phyloP scores from a whole-genome alignment of 139 green algal species.

The Parachlorella kessleri region DNA sequence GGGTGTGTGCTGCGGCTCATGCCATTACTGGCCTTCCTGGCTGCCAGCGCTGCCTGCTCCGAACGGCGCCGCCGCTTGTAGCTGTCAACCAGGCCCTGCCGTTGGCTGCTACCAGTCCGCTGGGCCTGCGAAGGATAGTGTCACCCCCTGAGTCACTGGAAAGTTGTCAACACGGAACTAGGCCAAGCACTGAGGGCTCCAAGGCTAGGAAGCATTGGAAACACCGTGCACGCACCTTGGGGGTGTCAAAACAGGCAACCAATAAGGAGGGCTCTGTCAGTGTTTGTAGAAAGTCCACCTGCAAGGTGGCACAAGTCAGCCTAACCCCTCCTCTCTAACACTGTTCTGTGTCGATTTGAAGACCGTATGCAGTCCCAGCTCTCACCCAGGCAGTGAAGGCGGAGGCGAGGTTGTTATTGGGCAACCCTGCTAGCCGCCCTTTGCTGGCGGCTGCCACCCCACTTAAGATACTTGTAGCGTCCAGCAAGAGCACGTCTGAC shows the following conservation, averaged over 20 bases:
- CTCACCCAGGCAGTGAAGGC: constrained; percentile 29
- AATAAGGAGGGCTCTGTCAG: constrained; percentile 1
- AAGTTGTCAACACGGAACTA: too few relatives aligned
- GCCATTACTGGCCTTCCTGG: too few relatives aligned
- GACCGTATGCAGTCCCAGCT: too few relatives aligned
- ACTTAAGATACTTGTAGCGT: constrained; percentile 12
- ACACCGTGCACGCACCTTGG: background rate
- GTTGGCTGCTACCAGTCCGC: background rate
- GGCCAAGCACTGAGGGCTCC: too few relatives aligned
- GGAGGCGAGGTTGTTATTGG: background rate
- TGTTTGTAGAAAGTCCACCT: background rate
- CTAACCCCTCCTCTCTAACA: too few relatives aligned
- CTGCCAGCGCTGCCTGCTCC: constrained; percentile 3
- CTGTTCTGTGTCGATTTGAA: too few relatives aligned
- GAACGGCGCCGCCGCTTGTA: constrained; percentile 8
- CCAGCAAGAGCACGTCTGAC: constrained; percentile 13
- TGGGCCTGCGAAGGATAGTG: too few relatives aligned
- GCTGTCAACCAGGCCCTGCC: background rate
- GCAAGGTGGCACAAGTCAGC: too few relatives aligned
- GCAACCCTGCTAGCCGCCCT: background rate
- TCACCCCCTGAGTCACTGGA: too few relatives aligned
- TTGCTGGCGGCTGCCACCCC: background rate
- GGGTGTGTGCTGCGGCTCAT: too few relatives aligned
- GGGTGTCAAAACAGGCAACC: constrained; percentile 13
- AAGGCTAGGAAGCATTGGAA: too few relatives aligned